A percentile compares a stretch with the other conserved stretches of the same genome.
These are phyloP conservation scores for Calonectria pteridis DNA, from an alignment of 2,329 filamentous ascomycete species.

Conservation along the genomic window DNA sequence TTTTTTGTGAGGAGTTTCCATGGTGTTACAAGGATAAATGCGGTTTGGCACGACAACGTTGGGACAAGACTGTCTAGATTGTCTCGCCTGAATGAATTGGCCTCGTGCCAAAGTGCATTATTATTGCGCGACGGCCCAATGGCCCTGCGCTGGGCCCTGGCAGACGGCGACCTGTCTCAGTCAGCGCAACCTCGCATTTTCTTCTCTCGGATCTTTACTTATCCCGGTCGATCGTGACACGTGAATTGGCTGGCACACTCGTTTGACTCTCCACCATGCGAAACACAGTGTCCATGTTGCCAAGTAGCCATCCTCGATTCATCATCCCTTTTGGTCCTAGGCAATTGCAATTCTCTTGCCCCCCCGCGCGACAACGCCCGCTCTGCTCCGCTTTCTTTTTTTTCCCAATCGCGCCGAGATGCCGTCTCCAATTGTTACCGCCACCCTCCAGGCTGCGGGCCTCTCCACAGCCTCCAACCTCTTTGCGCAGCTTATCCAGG, in stretches of 20 bases:
- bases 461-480: constrained; percentile 67
- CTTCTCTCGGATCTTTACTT: constrained; percentile 6
- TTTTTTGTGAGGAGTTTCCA: neutral
- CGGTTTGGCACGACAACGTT: neutral
- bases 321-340: neutral
- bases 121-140: neutral
- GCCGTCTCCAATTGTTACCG: constrained; percentile 64
- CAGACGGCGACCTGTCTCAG: neutral
- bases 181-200: neutral
- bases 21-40: neutral
- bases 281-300: neutral
- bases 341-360: neutral
- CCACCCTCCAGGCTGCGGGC: constrained; percentile 65
- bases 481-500: constrained; percentile 65
- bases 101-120: neutral
- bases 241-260: neutral
- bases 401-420: constrained; percentile 44
- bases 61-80: neutral
- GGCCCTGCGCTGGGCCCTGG: neutral
- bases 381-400: neutral
- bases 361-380: neutral
- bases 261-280: constrained; percentile 1
- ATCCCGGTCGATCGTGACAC: neutral
- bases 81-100: neutral
- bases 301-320: neutral